Percentiles rank a stretch among this genome's conserved stretches.
These are phyloP conservation scores for Cordyceps cateniannulata DNA, from an alignment of 2,329 filamentous ascomycete genomes.

Conservation along the genomic window DNA sequence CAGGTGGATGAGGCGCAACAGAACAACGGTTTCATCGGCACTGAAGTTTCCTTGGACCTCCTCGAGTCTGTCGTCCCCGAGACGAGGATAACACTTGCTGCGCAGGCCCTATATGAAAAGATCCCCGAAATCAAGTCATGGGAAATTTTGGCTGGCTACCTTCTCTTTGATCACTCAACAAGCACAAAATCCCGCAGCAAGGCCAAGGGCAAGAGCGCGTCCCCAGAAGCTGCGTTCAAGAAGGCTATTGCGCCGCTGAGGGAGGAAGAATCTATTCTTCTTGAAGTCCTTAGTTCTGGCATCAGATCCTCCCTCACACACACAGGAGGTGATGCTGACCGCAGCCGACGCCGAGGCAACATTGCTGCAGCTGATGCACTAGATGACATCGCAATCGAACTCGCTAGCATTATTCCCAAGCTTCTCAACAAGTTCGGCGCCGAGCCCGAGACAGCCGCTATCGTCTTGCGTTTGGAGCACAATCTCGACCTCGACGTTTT, in stretches of 20 bases:
- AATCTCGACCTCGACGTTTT: slow-evolving; percentile 83
- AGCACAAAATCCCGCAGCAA: slow-evolving; percentile 46
- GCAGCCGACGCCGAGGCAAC: slow-evolving; percentile 48
- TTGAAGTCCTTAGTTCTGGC: slow-evolving; percentile 79
- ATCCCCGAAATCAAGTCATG: slow-evolving; percentile 77
- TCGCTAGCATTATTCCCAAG: slow-evolving; percentile 74
- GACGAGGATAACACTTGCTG: slow-evolving; percentile 78
- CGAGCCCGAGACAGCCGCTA: slow-evolving; percentile 76
- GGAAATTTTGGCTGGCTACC: slow-evolving; percentile 82
- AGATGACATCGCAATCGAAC: slow-evolving; percentile 69
- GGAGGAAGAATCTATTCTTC: slow-evolving; percentile 74
- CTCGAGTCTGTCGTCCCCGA: slow-evolving; percentile 62
- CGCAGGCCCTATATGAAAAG: slow-evolving; percentile 77
- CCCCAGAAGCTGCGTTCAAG: slow-evolving; percentile 57
- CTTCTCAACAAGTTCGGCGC: slow-evolving; percentile 91
- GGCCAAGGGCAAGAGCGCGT: slow-evolving; percentile 44
- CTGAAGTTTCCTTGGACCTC: slow-evolving; percentile 47
- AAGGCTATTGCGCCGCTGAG: slow-evolving; percentile 65
- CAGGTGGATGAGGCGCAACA: slow-evolving; percentile 54
- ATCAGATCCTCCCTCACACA: slow-evolving; percentile 69
- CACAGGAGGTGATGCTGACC: slow-evolving; percentile 55
- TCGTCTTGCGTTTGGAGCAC: slow-evolving; percentile 79
- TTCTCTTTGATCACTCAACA: slow-evolving; percentile 83
- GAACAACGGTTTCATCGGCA: slow-evolving; percentile 35
- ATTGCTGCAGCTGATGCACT: slow-evolving; percentile 63